Conservation (phyloP, 169 alveolate species). For the Perkinsus olseni region DNA sequence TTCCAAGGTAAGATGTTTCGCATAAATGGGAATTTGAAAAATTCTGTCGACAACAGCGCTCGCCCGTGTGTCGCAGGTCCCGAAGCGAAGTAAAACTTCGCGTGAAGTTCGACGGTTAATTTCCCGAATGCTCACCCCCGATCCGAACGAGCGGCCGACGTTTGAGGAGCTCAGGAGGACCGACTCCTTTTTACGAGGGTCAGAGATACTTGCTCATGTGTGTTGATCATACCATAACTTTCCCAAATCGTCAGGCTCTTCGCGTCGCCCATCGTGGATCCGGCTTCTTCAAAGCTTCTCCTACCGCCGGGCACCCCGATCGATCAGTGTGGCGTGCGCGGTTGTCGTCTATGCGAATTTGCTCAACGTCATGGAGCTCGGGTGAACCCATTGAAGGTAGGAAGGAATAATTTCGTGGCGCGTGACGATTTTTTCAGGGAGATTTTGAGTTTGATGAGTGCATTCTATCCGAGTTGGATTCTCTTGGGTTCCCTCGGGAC, state of each 20-base stretch:
- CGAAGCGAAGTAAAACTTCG: background rate
- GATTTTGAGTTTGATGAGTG: background rate
- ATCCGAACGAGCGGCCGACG: background rate
- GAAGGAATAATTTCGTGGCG: background rate
- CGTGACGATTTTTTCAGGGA: background rate
- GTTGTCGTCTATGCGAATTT: background rate
- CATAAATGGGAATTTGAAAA: no score
- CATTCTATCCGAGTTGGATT: background rate
- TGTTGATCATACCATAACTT: background rate
- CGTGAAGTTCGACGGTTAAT: background rate
- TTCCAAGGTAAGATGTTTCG: constrained; percentile 8
- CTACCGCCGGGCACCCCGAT: background rate
- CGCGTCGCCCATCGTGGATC: background rate
- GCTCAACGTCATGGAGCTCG: background rate
- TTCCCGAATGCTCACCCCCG: background rate
- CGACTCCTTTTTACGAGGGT: background rate
- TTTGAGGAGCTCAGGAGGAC: background rate
- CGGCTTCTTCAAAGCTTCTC: background rate
- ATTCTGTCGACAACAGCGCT: background rate
- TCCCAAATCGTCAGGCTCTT: background rate
- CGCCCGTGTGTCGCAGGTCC: background rate
- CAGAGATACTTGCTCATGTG: background rate
- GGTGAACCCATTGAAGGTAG: background rate
- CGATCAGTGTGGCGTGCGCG: background rate
- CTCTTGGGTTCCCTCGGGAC: background rate